Conservation (phyloP, 257 asterid species). For the Solanum sejunctum region DNA sequence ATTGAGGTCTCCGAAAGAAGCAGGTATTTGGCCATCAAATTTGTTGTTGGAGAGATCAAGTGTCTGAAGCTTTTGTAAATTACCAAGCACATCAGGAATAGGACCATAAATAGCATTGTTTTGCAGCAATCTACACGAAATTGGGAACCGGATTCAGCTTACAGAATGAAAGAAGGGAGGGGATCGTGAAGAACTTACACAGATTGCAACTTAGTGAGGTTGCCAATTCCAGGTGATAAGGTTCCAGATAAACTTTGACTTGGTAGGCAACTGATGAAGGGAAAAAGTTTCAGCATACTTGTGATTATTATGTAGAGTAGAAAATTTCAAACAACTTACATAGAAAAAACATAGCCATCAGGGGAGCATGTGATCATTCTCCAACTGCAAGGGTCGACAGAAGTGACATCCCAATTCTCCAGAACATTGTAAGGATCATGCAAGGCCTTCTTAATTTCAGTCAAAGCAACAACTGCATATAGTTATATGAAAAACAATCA, state of each 20-base stretch:
- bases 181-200: conserved; percentile 44
- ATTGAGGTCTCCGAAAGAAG: conserved; percentile 52
- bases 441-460: conserved; percentile 55
- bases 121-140: conserved; percentile 61
- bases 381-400: conserved; percentile 99
- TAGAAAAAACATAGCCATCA: conserved; percentile 76
- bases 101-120: conserved; percentile 77
- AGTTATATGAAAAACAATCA: background rate
- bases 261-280: conserved; percentile 57
- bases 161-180: background rate
- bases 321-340: conserved; percentile 40
- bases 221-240: conserved; percentile 74
- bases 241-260: conserved; percentile 75
- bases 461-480: conserved; percentile 79
- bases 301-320: background rate
- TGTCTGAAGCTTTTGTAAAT: conserved; percentile 60
- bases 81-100: conserved; percentile 67
- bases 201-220: conserved; percentile 72
- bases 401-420: conserved; percentile 87
- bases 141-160: background rate
- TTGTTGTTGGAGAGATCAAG: conserved; percentile 82
- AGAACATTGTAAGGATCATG: conserved; percentile 77
- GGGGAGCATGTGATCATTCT: conserved; percentile 76
- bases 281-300: background rate
- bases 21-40: conserved; percentile 57